Conservation (phyloP, 164 flowering plant genomes). For the Vitis amurensis region DNA sequence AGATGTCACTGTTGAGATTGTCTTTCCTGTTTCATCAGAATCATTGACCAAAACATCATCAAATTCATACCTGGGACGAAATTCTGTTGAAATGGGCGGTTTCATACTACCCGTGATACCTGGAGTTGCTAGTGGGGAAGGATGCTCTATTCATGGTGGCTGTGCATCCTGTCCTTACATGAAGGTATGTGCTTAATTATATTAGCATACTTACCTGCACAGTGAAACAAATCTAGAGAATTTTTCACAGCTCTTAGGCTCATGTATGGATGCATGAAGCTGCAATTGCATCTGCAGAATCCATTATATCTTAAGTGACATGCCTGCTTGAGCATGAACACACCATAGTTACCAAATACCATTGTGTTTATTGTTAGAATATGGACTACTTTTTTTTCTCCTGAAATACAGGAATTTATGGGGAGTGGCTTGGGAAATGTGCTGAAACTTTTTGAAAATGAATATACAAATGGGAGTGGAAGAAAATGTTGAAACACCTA, state of each 20-base stretch:
- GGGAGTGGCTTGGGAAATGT: no score
- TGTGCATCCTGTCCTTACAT: conserved; percentile 99
- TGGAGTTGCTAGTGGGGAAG: conserved; percentile 94
- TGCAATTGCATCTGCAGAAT: no score
- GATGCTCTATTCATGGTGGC: conserved; percentile 95
- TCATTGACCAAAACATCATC: conserved; percentile 62
- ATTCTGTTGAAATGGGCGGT: conserved; percentile 38
- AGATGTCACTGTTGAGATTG: conserved; percentile 75
- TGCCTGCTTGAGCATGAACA: no score
- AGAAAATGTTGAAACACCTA: no score
- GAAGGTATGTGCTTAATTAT: conserved; percentile 55
- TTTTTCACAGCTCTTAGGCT: background rate
- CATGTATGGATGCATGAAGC: no score
- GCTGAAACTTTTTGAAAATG: no score
- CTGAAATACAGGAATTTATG: no score
- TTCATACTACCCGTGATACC: conserved; percentile 67
- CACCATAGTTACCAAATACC: no score
- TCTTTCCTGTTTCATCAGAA: conserved; percentile 95
- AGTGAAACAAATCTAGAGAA: background rate
- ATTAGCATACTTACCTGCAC: background rate
- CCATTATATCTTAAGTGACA: no score
- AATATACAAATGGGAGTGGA: no score
- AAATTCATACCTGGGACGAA: conserved; percentile 27
- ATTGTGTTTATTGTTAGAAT: no score
- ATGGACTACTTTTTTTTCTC: no score